phyloP scores from a whole-genome alignment of 2,329 filamentous ascomycete species.

The Pseudogymnoascus sp. region DNA sequence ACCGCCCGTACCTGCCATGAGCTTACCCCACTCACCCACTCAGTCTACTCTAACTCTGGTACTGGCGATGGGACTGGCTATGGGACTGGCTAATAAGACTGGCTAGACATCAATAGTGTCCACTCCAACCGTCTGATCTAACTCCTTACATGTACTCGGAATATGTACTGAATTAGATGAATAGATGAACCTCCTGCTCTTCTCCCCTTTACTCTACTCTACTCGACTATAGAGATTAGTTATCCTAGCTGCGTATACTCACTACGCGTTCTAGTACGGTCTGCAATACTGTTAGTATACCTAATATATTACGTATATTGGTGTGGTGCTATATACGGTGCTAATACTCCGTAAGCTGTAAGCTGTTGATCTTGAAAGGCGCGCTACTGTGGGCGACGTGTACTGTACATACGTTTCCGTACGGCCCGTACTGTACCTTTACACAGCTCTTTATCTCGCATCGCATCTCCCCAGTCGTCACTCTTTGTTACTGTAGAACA shows the following conservation, averaged over 20 bases:
- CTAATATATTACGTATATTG: neutral
- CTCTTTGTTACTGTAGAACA: neutral
- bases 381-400: slow-evolving; percentile 3
- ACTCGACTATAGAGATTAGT: neutral
- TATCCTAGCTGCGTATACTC: neutral
- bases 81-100: too few relatives aligned
- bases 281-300: neutral
- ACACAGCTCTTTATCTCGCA: neutral
- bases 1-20: slow-evolving; percentile 1
- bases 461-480: too few relatives aligned
- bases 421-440: neutral
- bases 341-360: neutral
- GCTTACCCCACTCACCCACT: neutral
- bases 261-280: neutral
- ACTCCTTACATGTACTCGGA: neutral
- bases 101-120: neutral
- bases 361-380: neutral
- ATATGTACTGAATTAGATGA: too few relatives aligned
- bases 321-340: neutral
- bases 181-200: neutral
- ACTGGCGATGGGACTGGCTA: neutral
- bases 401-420: neutral
- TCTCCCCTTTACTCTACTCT: neutral
- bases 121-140: neutral
- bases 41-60: neutral